A percentile compares a stretch with the other conserved stretches of the same genome.
Evolutionary conservation across 495 filamentous ascomycete species (phyloP).

Genomic region (Podospora australis): DNA sequence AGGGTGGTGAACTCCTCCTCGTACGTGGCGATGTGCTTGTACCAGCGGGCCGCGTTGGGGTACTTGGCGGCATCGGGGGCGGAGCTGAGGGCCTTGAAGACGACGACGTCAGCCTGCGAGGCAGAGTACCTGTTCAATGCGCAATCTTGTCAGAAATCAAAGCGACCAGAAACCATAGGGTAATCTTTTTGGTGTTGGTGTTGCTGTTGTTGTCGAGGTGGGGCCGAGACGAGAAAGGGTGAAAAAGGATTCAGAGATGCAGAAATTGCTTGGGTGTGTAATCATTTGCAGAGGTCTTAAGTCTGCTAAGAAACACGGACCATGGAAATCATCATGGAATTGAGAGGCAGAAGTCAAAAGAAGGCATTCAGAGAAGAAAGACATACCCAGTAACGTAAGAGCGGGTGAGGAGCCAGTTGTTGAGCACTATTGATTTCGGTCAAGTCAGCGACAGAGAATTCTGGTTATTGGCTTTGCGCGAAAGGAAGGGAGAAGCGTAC

Average conservation of each 20-base stretch:
- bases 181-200: too few species aligned
- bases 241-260: slow-evolving; percentile 68
- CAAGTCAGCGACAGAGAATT: background rate
- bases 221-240: slow-evolving; percentile 4
- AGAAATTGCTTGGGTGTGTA: slow-evolving; percentile 66
- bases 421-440: slow-evolving; percentile 58
- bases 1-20: slow-evolving; percentile 86
- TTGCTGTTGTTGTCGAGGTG: too few species aligned
- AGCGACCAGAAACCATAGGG: too few species aligned
- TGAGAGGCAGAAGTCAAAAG: slow-evolving; percentile 7
- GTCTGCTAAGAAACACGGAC: slow-evolving; percentile 99
- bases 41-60: slow-evolving; percentile 93
- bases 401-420: slow-evolving; percentile 82
- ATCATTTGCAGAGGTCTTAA: slow-evolving; percentile 89
- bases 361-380: slow-evolving; percentile 2
- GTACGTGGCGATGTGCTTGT: slow-evolving; percentile 93
- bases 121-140: slow-evolving; percentile 58
- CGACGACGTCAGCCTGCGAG: slow-evolving; percentile 91
- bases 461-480: too few species aligned
- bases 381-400: slow-evolving; percentile 91
- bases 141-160: too few species aligned
- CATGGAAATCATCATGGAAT: slow-evolving; percentile 78
- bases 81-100: slow-evolving; percentile 79
- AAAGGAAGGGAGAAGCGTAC: slow-evolving; percentile 54
- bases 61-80: slow-evolving; percentile 76